Evolutionary conservation across 2,329 filamentous ascomycete genomes (phyloP).

Genomic region (Cladorrhinum sp.): DNA sequence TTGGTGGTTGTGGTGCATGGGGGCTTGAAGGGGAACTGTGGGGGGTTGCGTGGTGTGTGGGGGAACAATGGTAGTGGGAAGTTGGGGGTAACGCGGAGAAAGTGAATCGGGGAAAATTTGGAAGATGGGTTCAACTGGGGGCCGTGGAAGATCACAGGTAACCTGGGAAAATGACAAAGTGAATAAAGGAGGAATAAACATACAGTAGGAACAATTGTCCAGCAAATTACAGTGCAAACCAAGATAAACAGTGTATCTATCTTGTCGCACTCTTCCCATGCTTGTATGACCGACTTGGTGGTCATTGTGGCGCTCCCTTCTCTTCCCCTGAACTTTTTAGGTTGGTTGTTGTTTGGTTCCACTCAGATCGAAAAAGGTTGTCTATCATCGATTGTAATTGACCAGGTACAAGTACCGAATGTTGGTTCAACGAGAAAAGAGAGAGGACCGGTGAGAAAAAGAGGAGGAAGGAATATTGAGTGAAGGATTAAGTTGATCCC

Average conservation of each 20-base stretch:
- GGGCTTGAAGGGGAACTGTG: too few relatives aligned
- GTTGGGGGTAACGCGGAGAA: background rate
- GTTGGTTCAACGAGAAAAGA: background rate
- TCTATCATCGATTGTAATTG: background rate
- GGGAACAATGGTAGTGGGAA: too few relatives aligned
- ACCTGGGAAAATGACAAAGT: background rate
- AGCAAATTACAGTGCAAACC: constrained; percentile 50
- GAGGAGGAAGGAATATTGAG: background rate
- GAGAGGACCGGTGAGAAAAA: background rate
- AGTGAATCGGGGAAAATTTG: too few relatives aligned
- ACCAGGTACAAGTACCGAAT: background rate
- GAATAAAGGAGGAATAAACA: constrained; percentile 3
- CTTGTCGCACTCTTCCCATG: constrained; percentile 50
- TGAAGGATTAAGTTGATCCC: background rate
- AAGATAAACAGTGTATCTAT: constrained; percentile 51
- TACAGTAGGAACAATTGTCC: constrained; percentile 48
- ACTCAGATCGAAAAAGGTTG: background rate
- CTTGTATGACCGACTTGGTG: constrained; percentile 38
- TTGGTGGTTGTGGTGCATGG: background rate
- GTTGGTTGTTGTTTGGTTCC: background rate
- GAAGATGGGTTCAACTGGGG: background rate
- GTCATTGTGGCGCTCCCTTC: background rate
- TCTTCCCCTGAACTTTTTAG: background rate
- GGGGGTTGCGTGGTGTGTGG: too few relatives aligned
- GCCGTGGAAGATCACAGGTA: background rate